Evolutionary conservation across 2,329 filamentous ascomycete species (phyloP), one percentile per base, ranked within the genome.

Genomic region (Geoglossum cookeanum): DNA sequence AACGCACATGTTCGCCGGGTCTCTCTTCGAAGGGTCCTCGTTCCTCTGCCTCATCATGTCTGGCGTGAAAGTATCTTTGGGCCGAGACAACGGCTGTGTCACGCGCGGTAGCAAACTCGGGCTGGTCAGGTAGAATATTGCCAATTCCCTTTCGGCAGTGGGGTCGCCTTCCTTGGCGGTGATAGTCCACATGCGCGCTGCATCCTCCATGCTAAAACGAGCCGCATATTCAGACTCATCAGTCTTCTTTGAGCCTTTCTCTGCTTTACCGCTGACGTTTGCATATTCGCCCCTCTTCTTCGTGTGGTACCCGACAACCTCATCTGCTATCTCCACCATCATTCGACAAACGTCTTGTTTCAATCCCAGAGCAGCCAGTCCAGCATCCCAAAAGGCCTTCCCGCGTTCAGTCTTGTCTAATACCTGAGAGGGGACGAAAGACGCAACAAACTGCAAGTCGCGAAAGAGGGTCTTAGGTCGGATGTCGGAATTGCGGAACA

Each of bases 131-230:
- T 96, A 97, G 64, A 97, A 85, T 60, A 95, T 85, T 1, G 87
- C 92, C 15, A 98, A 78, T 70, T 98, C 92, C 55, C 92, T 83
- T 71, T 97, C 90, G 4, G 91, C 90, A 11, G 87, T 85, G 0
- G 89, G 78, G 60, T 90, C 81, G 44, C 91, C 90, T 70, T 98
- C 92, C 67, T 90, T 92, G 15, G 92, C 92, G 1, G 90, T 91
- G 66, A 96, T 92, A 60, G 87, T 85, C 76, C 87, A 88, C 82
- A 97, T 92, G 62, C 79, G 81, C 2, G 86, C 90, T 0, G 89
- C 91, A 66, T 96, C 88, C 48, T 81, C 76, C 66, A 92, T 80
- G 58, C 78, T 81, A 69, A 87, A 83, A 52, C 81, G 78, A 58
- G 81, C 0, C 76, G 71, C 9, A 72, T 70, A 11, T 75, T 69